These are phyloP conservation scores for Mrakiaceae sp. DNA, from an alignment of 1,284 basidiomycete genomes.

Conservation along the genomic window DNA sequence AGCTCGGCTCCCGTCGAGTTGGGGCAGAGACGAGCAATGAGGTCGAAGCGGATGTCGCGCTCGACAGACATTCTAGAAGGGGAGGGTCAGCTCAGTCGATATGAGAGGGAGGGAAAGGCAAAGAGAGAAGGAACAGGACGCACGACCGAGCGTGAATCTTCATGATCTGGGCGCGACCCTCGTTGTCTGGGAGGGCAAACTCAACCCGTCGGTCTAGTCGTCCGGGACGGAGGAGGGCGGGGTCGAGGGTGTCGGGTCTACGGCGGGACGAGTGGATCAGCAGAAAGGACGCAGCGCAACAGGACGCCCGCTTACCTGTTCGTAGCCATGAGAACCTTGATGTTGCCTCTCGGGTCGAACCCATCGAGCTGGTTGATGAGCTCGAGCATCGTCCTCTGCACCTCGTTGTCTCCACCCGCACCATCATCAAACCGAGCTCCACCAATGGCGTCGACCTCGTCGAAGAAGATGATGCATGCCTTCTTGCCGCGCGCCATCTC, in stretches of 20 bases:
- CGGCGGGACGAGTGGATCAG: neutral
- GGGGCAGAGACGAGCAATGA: slow-evolving; percentile 92
- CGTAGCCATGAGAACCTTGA: slow-evolving; percentile 99
- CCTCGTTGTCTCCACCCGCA: slow-evolving; percentile 97
- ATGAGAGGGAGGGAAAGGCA: neutral
- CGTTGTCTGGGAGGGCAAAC: slow-evolving; percentile 89
- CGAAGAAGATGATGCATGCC: slow-evolving; percentile 99
- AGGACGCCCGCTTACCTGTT: slow-evolving; percentile 54
- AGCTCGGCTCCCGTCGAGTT: slow-evolving; percentile 97
- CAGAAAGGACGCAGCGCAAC: neutral
- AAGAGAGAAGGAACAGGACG: slow-evolving; percentile 18
- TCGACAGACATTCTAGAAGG: slow-evolving; percentile 83
- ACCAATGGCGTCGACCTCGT: slow-evolving; percentile 95
- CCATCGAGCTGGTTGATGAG: slow-evolving; percentile 98
- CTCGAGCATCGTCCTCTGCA: slow-evolving; percentile 99
- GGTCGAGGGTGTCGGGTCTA: slow-evolving; percentile 96
- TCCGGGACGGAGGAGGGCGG: slow-evolving; percentile 89
- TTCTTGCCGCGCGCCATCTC: slow-evolving; percentile 99
- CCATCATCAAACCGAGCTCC: slow-evolving; percentile 99
- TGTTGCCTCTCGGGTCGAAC: slow-evolving; percentile 96
- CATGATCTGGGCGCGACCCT: slow-evolving; percentile 92
- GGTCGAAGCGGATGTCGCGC: slow-evolving; percentile 91
- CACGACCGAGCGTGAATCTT: slow-evolving; percentile 91
- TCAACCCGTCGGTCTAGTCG: slow-evolving; percentile 93
- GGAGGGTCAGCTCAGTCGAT: neutral